phyloP scores from a whole-genome alignment of 179 eudicot species.

The Gypsophila paniculata region DNA sequence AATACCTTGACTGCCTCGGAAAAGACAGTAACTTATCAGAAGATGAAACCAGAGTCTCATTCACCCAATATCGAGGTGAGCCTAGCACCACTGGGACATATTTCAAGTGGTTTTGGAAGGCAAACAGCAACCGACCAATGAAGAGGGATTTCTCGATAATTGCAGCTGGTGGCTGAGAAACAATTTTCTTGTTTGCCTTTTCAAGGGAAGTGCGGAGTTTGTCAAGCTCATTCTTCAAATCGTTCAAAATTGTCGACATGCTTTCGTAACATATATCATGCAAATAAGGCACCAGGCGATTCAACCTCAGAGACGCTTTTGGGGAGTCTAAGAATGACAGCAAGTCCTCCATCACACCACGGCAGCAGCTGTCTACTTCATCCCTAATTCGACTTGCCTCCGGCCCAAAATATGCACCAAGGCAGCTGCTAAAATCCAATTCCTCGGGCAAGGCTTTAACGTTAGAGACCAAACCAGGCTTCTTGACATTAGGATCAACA shows the following conservation, averaged over 20 bases:
- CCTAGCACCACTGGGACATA: conserved; percentile 84
- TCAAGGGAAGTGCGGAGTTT: conserved; percentile 48
- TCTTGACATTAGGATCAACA: conserved; percentile 52
- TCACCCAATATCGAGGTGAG: conserved; percentile 77
- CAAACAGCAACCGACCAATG: conserved; percentile 78
- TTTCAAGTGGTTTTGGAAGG: conserved; percentile 76
- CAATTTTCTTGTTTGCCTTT: conserved; percentile 31
- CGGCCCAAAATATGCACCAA: conserved; percentile 75
- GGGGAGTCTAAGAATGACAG: conserved; percentile 88
- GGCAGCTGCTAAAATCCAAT: conserved; percentile 67
- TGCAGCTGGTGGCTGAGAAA: conserved; percentile 38
- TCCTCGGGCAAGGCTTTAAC: conserved; percentile 48
- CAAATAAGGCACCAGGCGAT: conserved; percentile 62
- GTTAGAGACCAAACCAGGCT: conserved; percentile 37
- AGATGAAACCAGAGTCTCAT: conserved; percentile 35
- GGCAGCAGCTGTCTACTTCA: conserved; percentile 75
- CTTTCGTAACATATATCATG: conserved; percentile 71
- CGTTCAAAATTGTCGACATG: conserved; percentile 52
- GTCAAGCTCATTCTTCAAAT: conserved; percentile 63
- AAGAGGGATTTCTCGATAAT: conserved; percentile 74
- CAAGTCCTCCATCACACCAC: conserved; percentile 69
- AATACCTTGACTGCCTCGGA: conserved; percentile 45
- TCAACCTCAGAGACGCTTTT: conserved; percentile 71
- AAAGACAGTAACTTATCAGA: conserved; percentile 43
- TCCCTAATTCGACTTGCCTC: conserved; percentile 79